These are phyloP conservation scores for Annulohypoxylon truncatum DNA, from an alignment of 2,329 filamentous ascomycete species.

Conservation along the genomic window DNA sequence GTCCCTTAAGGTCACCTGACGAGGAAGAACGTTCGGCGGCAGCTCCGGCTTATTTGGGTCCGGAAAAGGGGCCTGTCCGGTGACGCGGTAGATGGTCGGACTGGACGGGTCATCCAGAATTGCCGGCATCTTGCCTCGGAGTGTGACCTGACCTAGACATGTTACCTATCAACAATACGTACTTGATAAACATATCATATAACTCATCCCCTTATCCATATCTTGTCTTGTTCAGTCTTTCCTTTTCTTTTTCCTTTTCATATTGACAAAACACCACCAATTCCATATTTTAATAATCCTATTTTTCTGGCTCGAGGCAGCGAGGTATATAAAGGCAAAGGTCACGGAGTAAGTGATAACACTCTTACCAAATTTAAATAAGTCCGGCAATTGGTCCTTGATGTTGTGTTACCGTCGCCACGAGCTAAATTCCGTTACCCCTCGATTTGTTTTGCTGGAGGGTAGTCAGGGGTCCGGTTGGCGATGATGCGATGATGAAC, in stretches of 20 bases:
- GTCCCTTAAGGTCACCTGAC: conserved; percentile 85
- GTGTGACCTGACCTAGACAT: conserved; percentile 33
- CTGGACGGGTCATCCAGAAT: conserved; percentile 81
- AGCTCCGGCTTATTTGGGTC: conserved; percentile 70
- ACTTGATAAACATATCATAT: conserved; percentile 13
- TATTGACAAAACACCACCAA: not conserved
- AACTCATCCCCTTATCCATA: not conserved
- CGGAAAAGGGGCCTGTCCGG: conserved; percentile 74
- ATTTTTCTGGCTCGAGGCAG: not conserved
- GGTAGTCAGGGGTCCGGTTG: conserved; percentile 3
- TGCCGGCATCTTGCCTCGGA: conserved; percentile 72
- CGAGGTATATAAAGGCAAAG: not conserved
- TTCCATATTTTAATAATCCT: not conserved
- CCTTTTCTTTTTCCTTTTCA: not conserved
- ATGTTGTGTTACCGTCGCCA: conserved; percentile 37
- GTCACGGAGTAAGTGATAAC: not conserved
- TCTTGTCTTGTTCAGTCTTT: conserved; percentile 4
- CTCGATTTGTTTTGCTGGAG: conserved; percentile 19
- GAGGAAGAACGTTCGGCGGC: conserved; percentile 75
- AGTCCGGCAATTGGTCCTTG: conserved; percentile 9
- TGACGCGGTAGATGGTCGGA: conserved; percentile 76
- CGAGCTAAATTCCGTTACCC: conserved; percentile 13
- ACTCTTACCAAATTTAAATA: conserved; percentile 32
- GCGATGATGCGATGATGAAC: conserved; percentile 32
- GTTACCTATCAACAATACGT: conserved; percentile 32